Percentiles rank a stretch among this genome's conserved stretches.
Evolutionary conservation across 2,329 filamentous ascomycete species (phyloP).

Genomic region (Magnaporthiopsis poae): DNA sequence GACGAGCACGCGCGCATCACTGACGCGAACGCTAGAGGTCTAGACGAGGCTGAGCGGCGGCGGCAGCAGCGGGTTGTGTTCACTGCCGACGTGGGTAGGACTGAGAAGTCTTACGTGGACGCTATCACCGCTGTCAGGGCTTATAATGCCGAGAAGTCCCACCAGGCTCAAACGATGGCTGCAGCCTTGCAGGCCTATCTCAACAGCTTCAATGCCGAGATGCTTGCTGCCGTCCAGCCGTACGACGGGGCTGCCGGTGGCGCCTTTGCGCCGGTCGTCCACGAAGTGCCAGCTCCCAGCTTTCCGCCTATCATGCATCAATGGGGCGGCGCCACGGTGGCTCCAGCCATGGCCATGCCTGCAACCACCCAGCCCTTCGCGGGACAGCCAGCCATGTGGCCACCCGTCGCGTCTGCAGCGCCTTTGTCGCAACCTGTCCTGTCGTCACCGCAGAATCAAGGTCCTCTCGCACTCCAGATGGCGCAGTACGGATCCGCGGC

Average conservation of each 20-base stretch:
- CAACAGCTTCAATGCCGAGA: constrained; percentile 32
- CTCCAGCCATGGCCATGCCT: constrained; percentile 11
- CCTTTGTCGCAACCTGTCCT: constrained; percentile 24
- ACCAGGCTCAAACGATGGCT: constrained; percentile 26
- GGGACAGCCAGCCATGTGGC: constrained; percentile 26
- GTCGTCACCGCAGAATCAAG: constrained; percentile 11
- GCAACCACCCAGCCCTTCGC: not conserved
- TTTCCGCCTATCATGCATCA: constrained; percentile 13
- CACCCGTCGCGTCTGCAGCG: constrained; percentile 20
- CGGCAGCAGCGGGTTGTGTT: constrained; percentile 40
- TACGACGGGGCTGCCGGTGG: not conserved
- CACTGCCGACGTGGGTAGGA: constrained; percentile 34
- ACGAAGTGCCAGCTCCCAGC: not conserved
- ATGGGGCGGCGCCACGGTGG: constrained; percentile 22
- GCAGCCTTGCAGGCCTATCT: constrained; percentile 30
- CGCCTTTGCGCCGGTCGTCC: not conserved
- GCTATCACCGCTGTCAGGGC: constrained; percentile 28
- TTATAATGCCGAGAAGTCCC: constrained; percentile 29
- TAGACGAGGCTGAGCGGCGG: constrained; percentile 53
- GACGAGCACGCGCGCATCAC: constrained; percentile 62
- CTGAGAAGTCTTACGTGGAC: constrained; percentile 34
- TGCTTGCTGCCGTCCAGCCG: constrained; percentile 13
- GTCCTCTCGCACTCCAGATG: not conserved
- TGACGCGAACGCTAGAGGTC: constrained; percentile 56
- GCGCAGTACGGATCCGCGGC: not conserved